These are phyloP conservation scores for Solanum microdontum DNA, from an alignment of 257 asterid species.

Conservation along the genomic window DNA sequence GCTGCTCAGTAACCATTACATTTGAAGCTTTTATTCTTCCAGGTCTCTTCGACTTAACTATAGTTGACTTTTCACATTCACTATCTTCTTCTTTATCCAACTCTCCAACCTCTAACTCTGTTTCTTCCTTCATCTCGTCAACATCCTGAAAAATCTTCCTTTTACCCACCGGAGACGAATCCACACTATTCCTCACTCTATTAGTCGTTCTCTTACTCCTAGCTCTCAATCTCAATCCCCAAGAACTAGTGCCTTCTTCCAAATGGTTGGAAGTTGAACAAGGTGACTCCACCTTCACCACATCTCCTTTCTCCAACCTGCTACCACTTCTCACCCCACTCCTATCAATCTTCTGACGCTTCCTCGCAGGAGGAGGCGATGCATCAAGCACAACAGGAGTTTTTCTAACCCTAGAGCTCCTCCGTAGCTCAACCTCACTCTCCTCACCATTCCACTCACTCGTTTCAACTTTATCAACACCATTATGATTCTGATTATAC, in stretches of 20 bases:
- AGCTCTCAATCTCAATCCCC: conserved; percentile 65
- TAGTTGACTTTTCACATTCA: conserved; percentile 31
- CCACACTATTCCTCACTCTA: conserved; percentile 23
- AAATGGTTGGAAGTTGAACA: conserved; percentile 33
- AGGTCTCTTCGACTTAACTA: conserved; percentile 49
- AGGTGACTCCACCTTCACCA: conserved; percentile 19
- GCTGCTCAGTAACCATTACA: conserved; percentile 24
- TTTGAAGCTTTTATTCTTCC: conserved; percentile 51
- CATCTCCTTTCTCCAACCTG: conserved; percentile 25
- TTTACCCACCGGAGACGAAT: conserved; percentile 36
- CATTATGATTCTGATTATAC: conserved; percentile 42
- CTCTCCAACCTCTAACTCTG: conserved; percentile 9
- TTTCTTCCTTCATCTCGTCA: conserved; percentile 27
- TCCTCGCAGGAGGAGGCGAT: conserved; percentile 73
- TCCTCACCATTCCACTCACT: conserved; percentile 25
- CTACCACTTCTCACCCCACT: conserved; percentile 18
- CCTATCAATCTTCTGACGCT: conserved; percentile 46
- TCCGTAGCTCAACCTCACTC: conserved; percentile 49
- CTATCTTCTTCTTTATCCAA: conserved; percentile 19
- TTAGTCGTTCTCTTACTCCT: conserved; percentile 20
- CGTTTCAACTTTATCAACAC: conserved; percentile 24
- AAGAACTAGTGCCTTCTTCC: conserved; percentile 33
- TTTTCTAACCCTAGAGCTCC: conserved; percentile 78
- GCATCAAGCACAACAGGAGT: conserved; percentile 87
- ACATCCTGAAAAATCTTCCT: conserved; percentile 50